phyloP scores from a whole-genome alignment of 2,329 filamentous ascomycete genomes.

The Aspergillus bombycis region DNA sequence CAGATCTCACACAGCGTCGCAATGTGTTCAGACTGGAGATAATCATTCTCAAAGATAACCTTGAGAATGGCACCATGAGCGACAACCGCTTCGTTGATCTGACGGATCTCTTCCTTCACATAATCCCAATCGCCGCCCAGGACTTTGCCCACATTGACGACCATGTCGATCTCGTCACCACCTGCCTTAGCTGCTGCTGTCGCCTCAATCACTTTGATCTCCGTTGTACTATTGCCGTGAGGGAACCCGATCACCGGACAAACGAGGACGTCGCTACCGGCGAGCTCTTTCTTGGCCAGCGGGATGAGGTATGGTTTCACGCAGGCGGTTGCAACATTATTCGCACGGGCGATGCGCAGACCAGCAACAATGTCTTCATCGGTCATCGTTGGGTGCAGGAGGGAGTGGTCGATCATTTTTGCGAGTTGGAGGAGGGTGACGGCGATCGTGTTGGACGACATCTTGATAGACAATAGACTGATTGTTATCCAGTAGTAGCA shows the following conservation, averaged over 20 bases:
- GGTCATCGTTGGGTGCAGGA: slow-evolving; percentile 65
- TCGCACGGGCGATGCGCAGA: slow-evolving; percentile 51
- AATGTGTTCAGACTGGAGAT: slow-evolving; percentile 55
- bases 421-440: slow-evolving; percentile 36
- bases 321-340: slow-evolving; percentile 60
- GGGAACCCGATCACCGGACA: slow-evolving; percentile 66
- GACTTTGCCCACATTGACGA: slow-evolving; percentile 62
- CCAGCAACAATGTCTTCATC: slow-evolving; percentile 57
- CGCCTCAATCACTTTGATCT: slow-evolving; percentile 60
- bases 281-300: slow-evolving; percentile 52
- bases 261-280: slow-evolving; percentile 53
- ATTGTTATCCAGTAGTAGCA: neutral
- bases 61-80: slow-evolving; percentile 55
- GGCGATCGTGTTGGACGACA: slow-evolving; percentile 12
- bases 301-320: slow-evolving; percentile 61
- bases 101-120: slow-evolving; percentile 55
- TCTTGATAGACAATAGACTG: neutral
- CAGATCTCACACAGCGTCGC: slow-evolving; percentile 59
- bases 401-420: slow-evolving; percentile 61
- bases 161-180: slow-evolving; percentile 62
- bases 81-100: slow-evolving; percentile 54
- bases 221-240: slow-evolving; percentile 59
- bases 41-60: slow-evolving; percentile 67
- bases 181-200: slow-evolving; percentile 51
- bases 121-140: slow-evolving; percentile 61